Evolutionary conservation across 495 filamentous ascomycete species (phyloP).

Genomic region (Aspergillus olivimuriae): DNA sequence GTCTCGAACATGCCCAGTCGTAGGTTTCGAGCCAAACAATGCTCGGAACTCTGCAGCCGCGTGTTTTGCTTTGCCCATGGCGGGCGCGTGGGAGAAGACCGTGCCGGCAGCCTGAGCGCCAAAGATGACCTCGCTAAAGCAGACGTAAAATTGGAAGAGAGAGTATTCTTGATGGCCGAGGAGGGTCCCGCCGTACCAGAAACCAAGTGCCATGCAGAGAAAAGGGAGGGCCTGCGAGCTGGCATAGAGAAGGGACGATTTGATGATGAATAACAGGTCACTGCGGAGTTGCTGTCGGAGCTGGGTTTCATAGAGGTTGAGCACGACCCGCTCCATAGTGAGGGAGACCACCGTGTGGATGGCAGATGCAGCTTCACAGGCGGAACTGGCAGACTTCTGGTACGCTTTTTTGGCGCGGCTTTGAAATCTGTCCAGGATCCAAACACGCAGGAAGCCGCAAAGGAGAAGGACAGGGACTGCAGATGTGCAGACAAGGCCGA

Average conservation of each 20-base stretch:
- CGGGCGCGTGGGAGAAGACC: constrained; percentile 75
- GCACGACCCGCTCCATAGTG: constrained; percentile 74
- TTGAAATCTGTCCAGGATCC: constrained; percentile 71
- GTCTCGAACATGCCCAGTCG: constrained; percentile 57
- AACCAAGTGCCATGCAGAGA: constrained; percentile 75
- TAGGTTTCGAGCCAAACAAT: constrained; percentile 67
- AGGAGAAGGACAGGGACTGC: constrained; percentile 70
- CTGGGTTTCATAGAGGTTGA: constrained; percentile 59
- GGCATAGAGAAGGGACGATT: constrained; percentile 68
- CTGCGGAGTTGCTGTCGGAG: constrained; percentile 53
- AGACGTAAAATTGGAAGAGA: constrained; percentile 79
- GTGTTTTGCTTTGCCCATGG: constrained; percentile 81
- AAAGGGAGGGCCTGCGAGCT: constrained; percentile 73
- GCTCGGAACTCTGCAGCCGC: constrained; percentile 68
- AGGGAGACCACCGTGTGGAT: constrained; percentile 91
- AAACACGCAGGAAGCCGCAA: constrained; percentile 82
- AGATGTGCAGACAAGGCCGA: constrained; percentile 74
- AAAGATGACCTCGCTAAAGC: constrained; percentile 74
- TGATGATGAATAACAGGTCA: constrained; percentile 58
- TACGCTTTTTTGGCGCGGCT: constrained; percentile 63
- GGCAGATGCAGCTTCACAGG: constrained; percentile 82
- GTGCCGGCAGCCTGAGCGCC: constrained; percentile 78
- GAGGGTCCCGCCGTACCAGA: constrained; percentile 85
- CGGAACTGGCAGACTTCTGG: constrained; percentile 67
- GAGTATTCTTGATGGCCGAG: constrained; percentile 62